Base-by-base conservation (phyloP, 2,329 filamentous ascomycete genomes). In the Xylaria sp. region DNA sequence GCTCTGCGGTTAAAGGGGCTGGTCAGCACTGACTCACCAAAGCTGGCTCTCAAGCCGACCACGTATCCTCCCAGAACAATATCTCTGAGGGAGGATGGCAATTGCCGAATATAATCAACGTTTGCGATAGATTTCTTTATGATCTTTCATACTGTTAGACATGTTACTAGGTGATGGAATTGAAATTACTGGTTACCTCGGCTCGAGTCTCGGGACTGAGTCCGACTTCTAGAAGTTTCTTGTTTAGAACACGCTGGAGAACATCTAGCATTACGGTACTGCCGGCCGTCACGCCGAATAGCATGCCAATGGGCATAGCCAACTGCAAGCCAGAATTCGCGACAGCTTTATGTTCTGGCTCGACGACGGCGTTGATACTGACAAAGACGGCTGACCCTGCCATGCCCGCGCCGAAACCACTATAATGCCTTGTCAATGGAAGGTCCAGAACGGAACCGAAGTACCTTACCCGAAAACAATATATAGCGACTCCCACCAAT, bases 401-500 rank as follows among this genome's bases (percentile, higher is more conserved):
- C 68, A 73, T 70, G 7, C 86, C 86, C 0, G 82, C 83, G 0
- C 85, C 86, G 62, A 89, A 81, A 0, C 87, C 86, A 1, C 86
- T 78, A 49, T 48, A 12, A 52, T 20, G 46, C 31, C 4, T n/a
- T 69, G 48, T 75, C 2, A 71, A 33, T 62, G 54, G n/a, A 36
- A 2, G 1, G n/a, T 28, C 13, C 15, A 9, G 25, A 55, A 18
- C 12, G 23, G 31, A 52, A 25, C 15, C 9, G 2, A 18, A 23
- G 8, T 20, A 5, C 73, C 79, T 66, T 61, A 82, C 81, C 79
- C 80, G 0, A 89, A 88, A 5, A 89, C 79, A 28, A 91, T 89
- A 67, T 89, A 88, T 0, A 91, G 75, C 0, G 87, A 87, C 70
- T 90, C 87, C 68, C 79, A 79, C 72, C 84, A 83, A 8, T 83